phyloP scores from a whole-genome alignment of 805 yeast species.

The Clavispora vitiphila region DNA sequence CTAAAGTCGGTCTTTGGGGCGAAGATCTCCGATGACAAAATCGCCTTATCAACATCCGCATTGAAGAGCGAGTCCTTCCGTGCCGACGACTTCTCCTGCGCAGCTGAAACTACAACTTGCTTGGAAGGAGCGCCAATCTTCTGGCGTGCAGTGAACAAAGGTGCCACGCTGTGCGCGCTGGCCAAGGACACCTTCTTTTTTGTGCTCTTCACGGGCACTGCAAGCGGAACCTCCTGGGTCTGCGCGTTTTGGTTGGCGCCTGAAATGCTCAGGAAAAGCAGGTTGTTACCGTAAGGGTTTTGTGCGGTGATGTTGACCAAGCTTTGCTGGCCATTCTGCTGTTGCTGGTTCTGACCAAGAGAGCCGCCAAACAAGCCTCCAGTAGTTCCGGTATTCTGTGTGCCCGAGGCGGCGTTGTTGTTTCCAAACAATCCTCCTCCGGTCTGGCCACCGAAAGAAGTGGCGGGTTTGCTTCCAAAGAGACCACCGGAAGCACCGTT shows the following conservation, averaged over 20 bases:
- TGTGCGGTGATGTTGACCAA: conserved; percentile 28
- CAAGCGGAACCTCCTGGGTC: conserved; percentile 15
- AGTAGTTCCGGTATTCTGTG: conserved; percentile 7
- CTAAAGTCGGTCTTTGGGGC: conserved; percentile 55
- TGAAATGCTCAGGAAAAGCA: conserved; percentile 51
- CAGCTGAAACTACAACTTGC: not conserved
- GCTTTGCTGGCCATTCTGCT: conserved; percentile 8
- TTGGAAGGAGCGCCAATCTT: not conserved
- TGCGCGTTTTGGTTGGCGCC: conserved; percentile 28
- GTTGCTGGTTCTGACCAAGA: conserved; percentile 22
- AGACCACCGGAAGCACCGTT: conserved; percentile 14
- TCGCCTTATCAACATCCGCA: conserved; percentile 57
- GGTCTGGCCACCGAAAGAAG: conserved; percentile 8
- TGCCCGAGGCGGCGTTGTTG: conserved; percentile 5
- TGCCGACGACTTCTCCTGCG: not conserved
- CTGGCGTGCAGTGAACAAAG: conserved; percentile 34
- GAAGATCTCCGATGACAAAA: conserved; percentile 66
- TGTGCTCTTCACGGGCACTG: conserved; percentile 14
- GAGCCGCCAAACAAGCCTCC: conserved; percentile 20
- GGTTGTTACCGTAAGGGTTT: conserved; percentile 77
- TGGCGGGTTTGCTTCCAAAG: conserved; percentile 14
- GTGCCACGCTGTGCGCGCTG: conserved; percentile 58
- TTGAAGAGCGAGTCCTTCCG: conserved; percentile 12
- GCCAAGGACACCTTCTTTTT: conserved; percentile 58
- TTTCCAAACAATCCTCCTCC: conserved; percentile 27